A percentile compares a stretch with the other conserved stretches of the same genome.
These are phyloP conservation scores for Diplogelasinospora grovesii DNA, from an alignment of 495 filamentous ascomycete genomes.

Conservation along the genomic window DNA sequence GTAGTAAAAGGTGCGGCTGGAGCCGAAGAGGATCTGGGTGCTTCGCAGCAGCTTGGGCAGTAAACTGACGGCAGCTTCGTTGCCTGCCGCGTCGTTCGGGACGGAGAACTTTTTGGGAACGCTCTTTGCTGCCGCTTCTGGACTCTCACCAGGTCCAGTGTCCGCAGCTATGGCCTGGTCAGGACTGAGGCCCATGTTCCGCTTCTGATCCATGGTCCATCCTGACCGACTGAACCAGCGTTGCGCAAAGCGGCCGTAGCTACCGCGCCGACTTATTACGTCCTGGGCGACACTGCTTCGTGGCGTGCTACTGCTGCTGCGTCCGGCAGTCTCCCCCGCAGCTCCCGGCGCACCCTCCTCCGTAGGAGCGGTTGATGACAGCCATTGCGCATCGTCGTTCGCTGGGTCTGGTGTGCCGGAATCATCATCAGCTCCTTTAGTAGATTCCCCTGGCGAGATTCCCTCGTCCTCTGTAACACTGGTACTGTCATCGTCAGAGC, in stretches of 20 bases:
- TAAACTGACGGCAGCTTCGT: constrained; percentile 38
- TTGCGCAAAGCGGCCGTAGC: constrained; percentile 80
- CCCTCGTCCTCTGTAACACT: constrained; percentile 32
- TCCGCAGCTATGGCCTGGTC: too few species aligned
- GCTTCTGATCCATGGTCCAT: constrained; percentile 56
- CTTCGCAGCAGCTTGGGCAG: constrained; percentile 80
- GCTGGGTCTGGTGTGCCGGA: too few species aligned
- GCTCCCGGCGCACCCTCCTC: too few species aligned
- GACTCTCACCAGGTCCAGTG: too few species aligned
- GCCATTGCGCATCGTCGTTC: constrained; percentile 13
- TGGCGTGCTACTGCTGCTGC: constrained; percentile 23
- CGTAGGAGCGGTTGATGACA: too few species aligned
- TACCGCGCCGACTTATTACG: constrained; percentile 68
- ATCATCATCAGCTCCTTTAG: too few species aligned
- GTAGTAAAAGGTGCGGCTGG: constrained; percentile 81
- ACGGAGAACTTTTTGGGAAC: constrained; percentile 15
- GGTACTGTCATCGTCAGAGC: constrained; percentile 24
- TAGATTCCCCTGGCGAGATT: constrained; percentile 19
- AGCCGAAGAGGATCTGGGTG: constrained; percentile 68
- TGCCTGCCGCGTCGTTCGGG: constrained; percentile 27
- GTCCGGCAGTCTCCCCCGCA: too few species aligned
- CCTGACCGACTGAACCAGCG: constrained; percentile 83
- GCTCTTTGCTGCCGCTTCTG: constrained; percentile 6
- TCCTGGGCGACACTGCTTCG: constrained; percentile 67
- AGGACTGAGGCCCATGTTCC: constrained; percentile 50